Evolutionary conservation across 345 rosid genomes (phyloP).

Genomic region (Salix caprea): DNA sequence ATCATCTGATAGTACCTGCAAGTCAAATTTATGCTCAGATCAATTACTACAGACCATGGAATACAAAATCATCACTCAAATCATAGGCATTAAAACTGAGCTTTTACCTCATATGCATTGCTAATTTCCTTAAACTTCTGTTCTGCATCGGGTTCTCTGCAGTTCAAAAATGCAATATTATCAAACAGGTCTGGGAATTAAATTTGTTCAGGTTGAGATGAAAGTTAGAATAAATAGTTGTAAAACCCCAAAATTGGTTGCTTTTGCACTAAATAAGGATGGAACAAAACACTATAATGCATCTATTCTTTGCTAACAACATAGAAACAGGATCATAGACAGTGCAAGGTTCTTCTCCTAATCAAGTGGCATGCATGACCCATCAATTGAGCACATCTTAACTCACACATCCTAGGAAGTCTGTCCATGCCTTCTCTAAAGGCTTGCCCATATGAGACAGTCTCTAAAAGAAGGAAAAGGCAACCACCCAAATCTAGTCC

Average conservation of each 20-base stretch:
- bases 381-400: not conserved
- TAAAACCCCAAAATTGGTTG: not conserved
- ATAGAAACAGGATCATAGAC: not conserved
- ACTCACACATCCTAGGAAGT: not conserved
- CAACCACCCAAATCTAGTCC: not conserved
- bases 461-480: not conserved
- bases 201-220: not conserved
- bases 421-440: not conserved
- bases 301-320: not conserved
- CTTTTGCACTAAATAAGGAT: not conserved
- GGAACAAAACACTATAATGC: not conserved
- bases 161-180: constrained; percentile 6
- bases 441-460: not conserved
- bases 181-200: not conserved
- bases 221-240: not conserved
- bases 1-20: constrained; percentile 91
- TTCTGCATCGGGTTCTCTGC: constrained; percentile 90
- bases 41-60: constrained; percentile 2
- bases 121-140: constrained; percentile 95
- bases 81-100: constrained; percentile 12
- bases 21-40: constrained; percentile 6
- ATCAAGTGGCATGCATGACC: not conserved
- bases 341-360: not conserved
- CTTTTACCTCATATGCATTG: constrained; percentile 92
- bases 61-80: not conserved